Base-by-base conservation (phyloP, 2,329 filamentous ascomycete genomes). In the Fusarium sp. region DNA sequence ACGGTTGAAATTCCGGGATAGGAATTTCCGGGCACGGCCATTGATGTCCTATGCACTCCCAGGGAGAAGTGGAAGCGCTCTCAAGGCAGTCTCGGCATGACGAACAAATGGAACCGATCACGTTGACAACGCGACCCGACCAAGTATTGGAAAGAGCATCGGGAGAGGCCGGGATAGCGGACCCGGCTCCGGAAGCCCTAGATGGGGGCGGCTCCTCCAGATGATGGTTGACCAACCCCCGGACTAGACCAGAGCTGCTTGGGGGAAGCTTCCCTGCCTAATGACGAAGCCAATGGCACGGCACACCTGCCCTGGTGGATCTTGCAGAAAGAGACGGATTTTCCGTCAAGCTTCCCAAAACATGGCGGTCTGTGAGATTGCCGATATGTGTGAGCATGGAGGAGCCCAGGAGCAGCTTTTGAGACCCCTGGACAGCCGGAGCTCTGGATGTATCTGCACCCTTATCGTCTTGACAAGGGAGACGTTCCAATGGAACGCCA, bases 91-190 rank as follows among this genome's bases (percentile, higher is more conserved):
- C 58, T 68, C 62, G 62, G 70, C 56, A 73, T 51, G 61, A 64
- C 46, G 55, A 59, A 38, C 51, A 65, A 73, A 20, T 63, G 67
- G 55, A 44, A 53, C 62, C 70, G 63, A 65, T 73, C 67, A 73
- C 59, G 59, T 65, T 71, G 61, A 46, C 27, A 24, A 61, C 31
- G 61, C 55, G 64, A 64, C 49, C 67, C 55, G 67, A 64, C 40
- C 42, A 51, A 53, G 59, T n/a, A 35, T 27, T 38, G 35, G 31
- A 67, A 57, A 33, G 31, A 11, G 36, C n/a, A 55, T 71, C 71
- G 71, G 71, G 51, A 74, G 70, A 56, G 67, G 44, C 63, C 71
- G 71, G 71, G 62, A 71, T 35, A 66, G 51, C 66, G 55, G 69
- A 64, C 38, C 71, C 71, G 70, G 59, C 68, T 64, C 70, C 65